Base-by-base conservation (phyloP, 2,329 filamentous ascomycete genomes). In the Parastagonospora avenae region DNA sequence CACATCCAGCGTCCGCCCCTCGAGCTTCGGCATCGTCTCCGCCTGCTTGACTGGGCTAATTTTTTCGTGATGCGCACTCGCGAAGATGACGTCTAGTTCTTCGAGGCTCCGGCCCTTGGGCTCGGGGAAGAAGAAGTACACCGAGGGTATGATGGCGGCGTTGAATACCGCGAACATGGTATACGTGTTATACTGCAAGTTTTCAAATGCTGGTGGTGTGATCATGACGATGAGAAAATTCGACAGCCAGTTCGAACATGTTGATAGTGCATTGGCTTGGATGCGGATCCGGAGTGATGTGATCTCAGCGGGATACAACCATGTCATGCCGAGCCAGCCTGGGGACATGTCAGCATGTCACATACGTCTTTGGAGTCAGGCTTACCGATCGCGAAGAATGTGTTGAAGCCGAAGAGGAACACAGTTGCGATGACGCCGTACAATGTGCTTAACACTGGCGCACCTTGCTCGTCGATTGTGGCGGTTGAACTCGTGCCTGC, bases 241-340 rank as follows among this genome's bases (percentile, higher is more conserved):
- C 5, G 47, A 50, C 4, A 50, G 37, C 52, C 52, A 54, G 35
- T 59, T 57, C 0, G 46, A 50, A 15, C 49, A 50, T 0, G 54
- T 52, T 7, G 35, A 48, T 12, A 31, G 56, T 0, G 88, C 86
- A 53, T 91, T 91, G 9, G 88, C 88, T 60, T 87, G 86, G 2
- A 87, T 88, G n/a, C 88, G 82, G 1, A 89, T 80, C 51, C 86
- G 81, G 0, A 90, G 73, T 0, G 88, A 87, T 62, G 89, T 90
- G 52, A 90, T 90, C 66, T 91, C 87, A 2, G 87, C 85, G 0
- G 85, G 85, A 48, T 88, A 88, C 0, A 88, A 70, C 80, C 73
- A 72, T 0, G 78, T 77, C 3, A 82, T 78, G 0, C 79, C 82
- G 3, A 85, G 64, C 83, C 82, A 86, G 0, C 52, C 42, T 40